Percentiles rank a stretch among this genome's conserved stretches.
phyloP scores from a whole-genome alignment of 2,329 filamentous ascomycete genomes.

The Xylariaceae sp. region DNA sequence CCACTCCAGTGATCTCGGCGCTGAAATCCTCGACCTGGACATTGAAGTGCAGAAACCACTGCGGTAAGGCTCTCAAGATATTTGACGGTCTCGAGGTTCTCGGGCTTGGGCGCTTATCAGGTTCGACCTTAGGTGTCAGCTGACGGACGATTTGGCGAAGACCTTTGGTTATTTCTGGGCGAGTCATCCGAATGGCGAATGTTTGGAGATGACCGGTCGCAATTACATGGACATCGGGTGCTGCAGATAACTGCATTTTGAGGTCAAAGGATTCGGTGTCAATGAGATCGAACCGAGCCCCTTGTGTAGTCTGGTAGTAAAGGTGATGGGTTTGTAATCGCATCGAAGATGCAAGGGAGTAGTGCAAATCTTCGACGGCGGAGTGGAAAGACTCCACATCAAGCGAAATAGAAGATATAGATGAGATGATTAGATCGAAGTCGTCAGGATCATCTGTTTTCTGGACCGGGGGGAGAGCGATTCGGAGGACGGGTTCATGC shows the following conservation, averaged over 20 bases:
- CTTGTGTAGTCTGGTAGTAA: constrained; percentile 87
- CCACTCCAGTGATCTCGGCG: constrained; percentile 84
- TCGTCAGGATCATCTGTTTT: constrained; percentile 65
- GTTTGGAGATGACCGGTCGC: constrained; percentile 78
- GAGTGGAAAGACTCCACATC: constrained; percentile 97
- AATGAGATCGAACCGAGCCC: constrained; percentile 79
- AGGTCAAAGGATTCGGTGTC: constrained; percentile 85
- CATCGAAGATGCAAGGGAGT: constrained; percentile 77
- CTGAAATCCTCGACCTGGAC: constrained; percentile 87
- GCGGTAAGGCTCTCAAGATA: constrained; percentile 72
- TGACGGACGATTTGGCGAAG: constrained; percentile 88
- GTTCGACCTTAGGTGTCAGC: constrained; percentile 66
- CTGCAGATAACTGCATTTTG: constrained; percentile 78
- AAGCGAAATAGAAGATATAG: constrained; percentile 86
- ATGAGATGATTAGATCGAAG: constrained; percentile 92
- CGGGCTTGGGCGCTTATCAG: constrained; percentile 52
- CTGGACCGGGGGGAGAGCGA: constrained; percentile 77
- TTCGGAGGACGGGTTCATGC: constrained; percentile 90
- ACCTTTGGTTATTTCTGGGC: constrained; percentile 88
- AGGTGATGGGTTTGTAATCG: constrained; percentile 81
- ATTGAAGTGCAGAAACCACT: constrained; percentile 80
- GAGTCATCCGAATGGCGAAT: constrained; percentile 82
- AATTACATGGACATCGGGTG: constrained; percentile 79
- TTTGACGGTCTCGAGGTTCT: constrained; percentile 54
- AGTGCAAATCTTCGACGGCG: constrained; percentile 75